Percentiles rank a stretch among this genome's conserved stretches.
These are phyloP conservation scores for Butyriboletus loyo DNA, from an alignment of 768 basidiomycete species.

Conservation along the genomic window DNA sequence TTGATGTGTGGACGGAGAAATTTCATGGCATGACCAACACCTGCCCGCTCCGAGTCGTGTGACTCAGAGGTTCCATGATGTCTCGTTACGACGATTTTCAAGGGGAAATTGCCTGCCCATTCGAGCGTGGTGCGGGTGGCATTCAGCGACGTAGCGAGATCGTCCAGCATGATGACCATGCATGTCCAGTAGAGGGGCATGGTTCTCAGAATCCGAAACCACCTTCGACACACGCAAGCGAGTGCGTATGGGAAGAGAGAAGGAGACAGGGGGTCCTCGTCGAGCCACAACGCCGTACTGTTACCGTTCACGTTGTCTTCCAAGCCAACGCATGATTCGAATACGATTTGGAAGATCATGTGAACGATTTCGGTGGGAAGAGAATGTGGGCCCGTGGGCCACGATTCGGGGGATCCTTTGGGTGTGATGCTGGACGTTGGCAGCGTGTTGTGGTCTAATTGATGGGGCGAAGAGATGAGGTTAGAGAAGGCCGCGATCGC, in stretches of 20 bases:
- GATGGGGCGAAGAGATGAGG: background rate
- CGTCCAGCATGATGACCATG: constrained; percentile 4
- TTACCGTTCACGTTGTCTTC: background rate
- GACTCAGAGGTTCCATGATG: background rate
- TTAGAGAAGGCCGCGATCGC: constrained; percentile 5
- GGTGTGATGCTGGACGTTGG: background rate
- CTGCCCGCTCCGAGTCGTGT: background rate
- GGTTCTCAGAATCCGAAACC: constrained; percentile 3
- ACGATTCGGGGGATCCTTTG: background rate
- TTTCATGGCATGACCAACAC: background rate
- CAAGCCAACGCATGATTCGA: background rate
- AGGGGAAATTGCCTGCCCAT: constrained; percentile 1
- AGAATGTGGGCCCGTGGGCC: background rate
- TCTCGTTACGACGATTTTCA: constrained; percentile 9
- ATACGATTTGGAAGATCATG: constrained; percentile 9
- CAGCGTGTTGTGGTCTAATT: no score
- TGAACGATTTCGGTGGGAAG: constrained; percentile 10
- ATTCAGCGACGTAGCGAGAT: background rate
- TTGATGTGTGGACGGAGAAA: constrained; percentile 2
- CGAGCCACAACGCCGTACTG: background rate
- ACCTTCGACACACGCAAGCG: constrained; percentile 6
- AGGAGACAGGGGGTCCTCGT: constrained; percentile 4
- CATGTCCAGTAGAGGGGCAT: constrained; percentile 9
- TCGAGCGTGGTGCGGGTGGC: background rate
- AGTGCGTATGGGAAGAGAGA: constrained; percentile 11